These are phyloP conservation scores for Colletotrichum falcatum DNA, from an alignment of 2,329 filamentous ascomycete genomes.

Conservation along the genomic window DNA sequence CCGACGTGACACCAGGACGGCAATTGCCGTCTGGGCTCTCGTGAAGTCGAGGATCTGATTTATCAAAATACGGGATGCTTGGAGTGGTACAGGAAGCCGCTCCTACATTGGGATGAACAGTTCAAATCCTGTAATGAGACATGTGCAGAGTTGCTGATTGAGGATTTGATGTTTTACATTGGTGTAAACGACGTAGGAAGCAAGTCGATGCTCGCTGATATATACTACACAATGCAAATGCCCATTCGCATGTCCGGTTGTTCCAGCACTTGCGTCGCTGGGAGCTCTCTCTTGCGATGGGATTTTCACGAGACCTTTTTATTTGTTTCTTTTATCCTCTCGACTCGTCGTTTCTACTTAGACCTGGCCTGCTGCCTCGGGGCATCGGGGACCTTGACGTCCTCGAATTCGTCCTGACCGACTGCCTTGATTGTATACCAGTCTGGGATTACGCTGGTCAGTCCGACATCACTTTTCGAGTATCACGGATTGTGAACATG, in stretches of 20 bases:
- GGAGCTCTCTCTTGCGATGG: neutral
- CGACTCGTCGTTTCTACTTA: slow-evolving; percentile 42
- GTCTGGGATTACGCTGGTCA: slow-evolving; percentile 53
- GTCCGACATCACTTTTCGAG: neutral
- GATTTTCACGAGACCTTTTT: slow-evolving; percentile 13
- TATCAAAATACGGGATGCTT: slow-evolving; percentile 14
- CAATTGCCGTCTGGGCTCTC: slow-evolving; percentile 8
- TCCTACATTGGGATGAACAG: slow-evolving; percentile 28
- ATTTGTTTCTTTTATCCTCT: neutral
- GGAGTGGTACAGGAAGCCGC: slow-evolving; percentile 17
- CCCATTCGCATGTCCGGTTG: neutral
- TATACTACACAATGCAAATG: slow-evolving; percentile 35
- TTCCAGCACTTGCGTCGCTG: neutral
- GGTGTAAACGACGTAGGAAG: slow-evolving; percentile 17
- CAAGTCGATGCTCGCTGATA: slow-evolving; percentile 30
- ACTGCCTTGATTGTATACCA: slow-evolving; percentile 81
- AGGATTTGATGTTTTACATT: slow-evolving; percentile 32
- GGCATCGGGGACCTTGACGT: slow-evolving; percentile 88
- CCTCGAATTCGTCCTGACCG: slow-evolving; percentile 96
- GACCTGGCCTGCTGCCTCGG: slow-evolving; percentile 63
- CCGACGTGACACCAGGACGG: neutral
- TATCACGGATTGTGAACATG: neutral
- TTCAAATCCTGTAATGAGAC: slow-evolving; percentile 31
- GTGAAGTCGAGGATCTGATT: neutral
- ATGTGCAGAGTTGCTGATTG: slow-evolving; percentile 33